These are phyloP conservation scores for Podospora conica DNA, from an alignment of 495 filamentous ascomycete species.

Conservation along the genomic window DNA sequence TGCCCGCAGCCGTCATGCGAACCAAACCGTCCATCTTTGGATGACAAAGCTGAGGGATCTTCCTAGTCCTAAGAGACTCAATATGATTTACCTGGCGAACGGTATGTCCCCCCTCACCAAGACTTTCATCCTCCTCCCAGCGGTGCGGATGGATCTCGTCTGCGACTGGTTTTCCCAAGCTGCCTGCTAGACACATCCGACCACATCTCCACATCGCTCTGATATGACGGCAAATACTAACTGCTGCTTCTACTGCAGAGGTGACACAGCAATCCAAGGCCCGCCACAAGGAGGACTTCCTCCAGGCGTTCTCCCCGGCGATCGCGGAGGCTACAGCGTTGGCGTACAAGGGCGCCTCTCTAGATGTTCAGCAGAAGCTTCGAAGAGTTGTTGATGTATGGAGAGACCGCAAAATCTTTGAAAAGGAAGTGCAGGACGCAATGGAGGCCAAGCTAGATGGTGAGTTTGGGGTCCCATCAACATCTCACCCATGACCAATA, in stretches of 20 bases:
- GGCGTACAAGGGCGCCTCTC: slow-evolving; percentile 79
- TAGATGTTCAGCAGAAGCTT: slow-evolving; percentile 81
- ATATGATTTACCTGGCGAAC: slow-evolving; percentile 92
- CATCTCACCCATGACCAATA: not conserved
- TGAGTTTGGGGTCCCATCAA: slow-evolving; percentile 28
- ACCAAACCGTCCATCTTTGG: slow-evolving; percentile 84
- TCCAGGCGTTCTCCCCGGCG: slow-evolving; percentile 82
- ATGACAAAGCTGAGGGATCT: slow-evolving; percentile 81
- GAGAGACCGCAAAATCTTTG: slow-evolving; percentile 83
- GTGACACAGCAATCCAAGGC: slow-evolving; percentile 92
- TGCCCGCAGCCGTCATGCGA: slow-evolving; percentile 69
- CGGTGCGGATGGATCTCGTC: not conserved
- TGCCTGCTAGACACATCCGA: not conserved
- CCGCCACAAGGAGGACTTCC: slow-evolving; percentile 83
- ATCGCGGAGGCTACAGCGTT: slow-evolving; percentile 77
- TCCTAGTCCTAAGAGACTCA: slow-evolving; percentile 73
- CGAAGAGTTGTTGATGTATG: slow-evolving; percentile 89
- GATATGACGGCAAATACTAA: slow-evolving; percentile 7
- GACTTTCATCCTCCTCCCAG: not conserved
- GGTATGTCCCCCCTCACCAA: slow-evolving; percentile 40
- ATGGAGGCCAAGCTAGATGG: slow-evolving; percentile 75
- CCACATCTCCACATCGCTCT: not conserved
- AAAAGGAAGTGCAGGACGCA: slow-evolving; percentile 63
- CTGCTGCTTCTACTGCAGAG: slow-evolving; percentile 47
- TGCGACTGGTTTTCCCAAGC: not conserved